Conservation (phyloP, 1,284 basidiomycete species). For the Takashimella tepidaria region DNA sequence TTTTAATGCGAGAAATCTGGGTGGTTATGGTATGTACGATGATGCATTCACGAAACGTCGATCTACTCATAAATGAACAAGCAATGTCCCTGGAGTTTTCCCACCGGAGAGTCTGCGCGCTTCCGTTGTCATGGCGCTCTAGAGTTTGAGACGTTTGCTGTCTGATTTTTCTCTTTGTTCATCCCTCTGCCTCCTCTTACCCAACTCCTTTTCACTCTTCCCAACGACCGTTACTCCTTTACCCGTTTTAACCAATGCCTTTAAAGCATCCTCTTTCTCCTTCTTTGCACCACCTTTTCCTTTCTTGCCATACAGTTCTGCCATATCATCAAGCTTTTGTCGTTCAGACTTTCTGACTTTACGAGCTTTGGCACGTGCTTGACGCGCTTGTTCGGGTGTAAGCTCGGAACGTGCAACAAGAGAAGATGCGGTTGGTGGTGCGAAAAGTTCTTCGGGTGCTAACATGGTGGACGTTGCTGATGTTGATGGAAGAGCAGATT, state of each 20-base stretch:
- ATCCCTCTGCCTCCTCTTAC: slow-evolving; percentile 35
- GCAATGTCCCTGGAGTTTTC: too few relatives aligned
- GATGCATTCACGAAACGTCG: too few relatives aligned
- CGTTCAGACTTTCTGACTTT: slow-evolving; percentile 69
- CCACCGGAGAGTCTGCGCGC: too few relatives aligned
- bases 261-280: slow-evolving; percentile 74
- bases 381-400: slow-evolving; percentile 76
- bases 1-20: too few relatives aligned
- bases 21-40: neutral
- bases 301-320: slow-evolving; percentile 60
- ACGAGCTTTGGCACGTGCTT: slow-evolving; percentile 63
- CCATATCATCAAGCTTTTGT: slow-evolving; percentile 62
- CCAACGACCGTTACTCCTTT: slow-evolving; percentile 79
- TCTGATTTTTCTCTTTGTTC: slow-evolving; percentile 20
- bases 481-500: slow-evolving; percentile 82
- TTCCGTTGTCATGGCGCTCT: too few relatives aligned
- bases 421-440: slow-evolving; percentile 54
- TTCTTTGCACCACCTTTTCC: slow-evolving; percentile 58
- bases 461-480: slow-evolving; percentile 73
- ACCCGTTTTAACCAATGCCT: slow-evolving; percentile 72
- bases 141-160: slow-evolving; percentile 42
- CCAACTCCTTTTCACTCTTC: slow-evolving; percentile 53
- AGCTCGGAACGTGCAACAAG: slow-evolving; percentile 69
- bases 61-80: too few relatives aligned
- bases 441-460: slow-evolving; percentile 88